These are phyloP conservation scores for Multifurca ochricompacta DNA, from an alignment of 768 basidiomycete genomes.

Conservation along the genomic window DNA sequence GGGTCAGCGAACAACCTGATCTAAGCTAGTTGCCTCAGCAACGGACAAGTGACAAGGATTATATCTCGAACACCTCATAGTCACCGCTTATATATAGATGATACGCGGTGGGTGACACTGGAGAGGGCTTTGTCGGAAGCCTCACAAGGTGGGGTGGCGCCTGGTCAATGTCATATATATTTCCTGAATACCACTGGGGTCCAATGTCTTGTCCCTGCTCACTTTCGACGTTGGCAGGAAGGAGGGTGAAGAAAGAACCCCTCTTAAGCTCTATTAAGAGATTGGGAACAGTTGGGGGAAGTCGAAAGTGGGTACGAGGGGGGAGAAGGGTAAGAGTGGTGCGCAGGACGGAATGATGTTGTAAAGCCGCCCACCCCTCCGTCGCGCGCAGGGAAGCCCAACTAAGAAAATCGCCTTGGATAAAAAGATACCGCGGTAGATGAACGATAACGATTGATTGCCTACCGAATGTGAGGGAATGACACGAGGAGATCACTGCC, in stretches of 20 bases:
- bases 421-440: background rate
- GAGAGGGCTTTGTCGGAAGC: constrained; percentile 42
- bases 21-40: constrained; percentile 30
- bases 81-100: constrained; percentile 71
- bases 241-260: constrained; percentile 68
- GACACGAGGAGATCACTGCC: constrained; percentile 51
- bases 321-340: constrained; percentile 55
- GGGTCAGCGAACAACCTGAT: constrained; percentile 84
- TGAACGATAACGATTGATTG: background rate
- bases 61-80: constrained; percentile 53
- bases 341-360: constrained; percentile 68
- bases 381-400: constrained; percentile 67
- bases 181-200: constrained; percentile 71
- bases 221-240: constrained; percentile 33
- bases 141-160: constrained; percentile 41
- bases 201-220: constrained; percentile 21
- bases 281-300: constrained; percentile 29
- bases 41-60: background rate
- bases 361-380: constrained; percentile 83
- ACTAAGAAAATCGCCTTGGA: constrained; percentile 29
- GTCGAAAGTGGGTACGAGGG: constrained; percentile 23
- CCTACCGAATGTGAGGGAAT: constrained; percentile 54
- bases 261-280: constrained; percentile 57
- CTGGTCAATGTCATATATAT: constrained; percentile 67
- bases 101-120: constrained; percentile 42